Evolutionary conservation across 2,329 filamentous ascomycete species (phyloP).

Genomic region (Penicillium occitanis): DNA sequence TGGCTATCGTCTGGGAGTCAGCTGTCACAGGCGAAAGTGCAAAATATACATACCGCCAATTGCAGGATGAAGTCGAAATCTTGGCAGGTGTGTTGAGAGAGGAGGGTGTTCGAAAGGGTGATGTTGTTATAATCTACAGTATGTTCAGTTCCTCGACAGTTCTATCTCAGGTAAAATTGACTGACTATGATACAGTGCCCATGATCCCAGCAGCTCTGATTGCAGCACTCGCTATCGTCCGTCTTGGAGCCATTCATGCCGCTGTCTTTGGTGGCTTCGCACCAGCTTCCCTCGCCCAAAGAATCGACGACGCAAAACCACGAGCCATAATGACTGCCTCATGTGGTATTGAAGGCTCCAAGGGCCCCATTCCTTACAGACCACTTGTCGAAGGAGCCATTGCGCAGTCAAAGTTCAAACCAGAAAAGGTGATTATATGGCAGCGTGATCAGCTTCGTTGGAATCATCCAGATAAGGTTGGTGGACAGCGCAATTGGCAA

Average conservation of each 20-base stretch:
- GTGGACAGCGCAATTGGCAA: slow-evolving; percentile 78
- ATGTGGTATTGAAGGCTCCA: slow-evolving; percentile 84
- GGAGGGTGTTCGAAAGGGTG: slow-evolving; percentile 76
- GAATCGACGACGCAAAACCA: slow-evolving; percentile 79
- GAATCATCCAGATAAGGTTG: slow-evolving; percentile 65
- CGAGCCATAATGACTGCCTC: slow-evolving; percentile 80
- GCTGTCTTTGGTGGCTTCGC: slow-evolving; percentile 95
- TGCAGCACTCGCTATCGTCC: slow-evolving; percentile 76
- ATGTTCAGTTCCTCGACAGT: slow-evolving; percentile 33
- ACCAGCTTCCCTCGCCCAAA: slow-evolving; percentile 74
- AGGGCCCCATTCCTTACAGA: slow-evolving; percentile 75
- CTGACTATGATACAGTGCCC: slow-evolving; percentile 63
- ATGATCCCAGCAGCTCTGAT: slow-evolving; percentile 92
- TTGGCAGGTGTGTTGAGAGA: slow-evolving; percentile 79
- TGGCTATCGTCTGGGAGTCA: slow-evolving; percentile 84
- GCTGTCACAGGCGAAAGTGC: slow-evolving; percentile 74
- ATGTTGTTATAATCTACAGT: slow-evolving; percentile 91
- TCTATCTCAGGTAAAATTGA: neutral
- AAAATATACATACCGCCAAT: slow-evolving; percentile 69
- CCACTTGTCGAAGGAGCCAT: slow-evolving; percentile 75
- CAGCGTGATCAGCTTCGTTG: slow-evolving; percentile 75
- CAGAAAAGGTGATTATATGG: slow-evolving; percentile 73
- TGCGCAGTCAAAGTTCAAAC: slow-evolving; percentile 66
- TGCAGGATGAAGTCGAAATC: slow-evolving; percentile 77
- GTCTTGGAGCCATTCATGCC: slow-evolving; percentile 83